Evolutionary conservation across 2,329 filamentous ascomycete genomes (phyloP).

Genomic region (Aspergillus oerlinghausenensis): DNA sequence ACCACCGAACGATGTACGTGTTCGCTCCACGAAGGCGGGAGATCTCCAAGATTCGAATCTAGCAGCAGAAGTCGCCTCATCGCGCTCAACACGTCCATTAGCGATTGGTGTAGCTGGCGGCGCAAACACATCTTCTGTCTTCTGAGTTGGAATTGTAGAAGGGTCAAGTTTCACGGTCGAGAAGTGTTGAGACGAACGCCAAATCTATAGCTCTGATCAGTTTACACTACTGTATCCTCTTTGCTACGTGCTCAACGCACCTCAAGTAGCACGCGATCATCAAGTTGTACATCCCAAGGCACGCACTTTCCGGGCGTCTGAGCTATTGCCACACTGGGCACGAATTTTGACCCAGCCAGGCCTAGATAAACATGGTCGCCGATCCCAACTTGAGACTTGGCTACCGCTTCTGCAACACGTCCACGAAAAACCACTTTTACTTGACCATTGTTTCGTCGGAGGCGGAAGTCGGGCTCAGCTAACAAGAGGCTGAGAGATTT

Average conservation of each 20-base stretch:
- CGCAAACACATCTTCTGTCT: conserved; percentile 14
- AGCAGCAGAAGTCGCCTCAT: conserved; percentile 12
- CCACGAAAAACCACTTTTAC: conserved; percentile 73
- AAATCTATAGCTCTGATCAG: conserved; percentile 18
- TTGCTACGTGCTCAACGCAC: conserved; percentile 17
- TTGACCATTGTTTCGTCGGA: conserved; percentile 73
- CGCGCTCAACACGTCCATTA: conserved; percentile 14
- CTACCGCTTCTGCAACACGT: conserved; percentile 64
- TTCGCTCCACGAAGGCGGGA: conserved; percentile 73
- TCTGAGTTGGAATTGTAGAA: conserved; percentile 24
- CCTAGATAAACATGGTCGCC: conserved; percentile 70
- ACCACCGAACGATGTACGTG: conserved; percentile 64
- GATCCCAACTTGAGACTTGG: conserved; percentile 64
- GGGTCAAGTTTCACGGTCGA: conserved; percentile 51
- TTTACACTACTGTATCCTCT: background rate
- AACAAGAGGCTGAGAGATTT: conserved; percentile 72
- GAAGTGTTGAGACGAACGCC: conserved; percentile 18
- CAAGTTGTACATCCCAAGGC: conserved; percentile 54
- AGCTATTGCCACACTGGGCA: conserved; percentile 47
- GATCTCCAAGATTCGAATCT: conserved; percentile 61
- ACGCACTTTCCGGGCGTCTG: conserved; percentile 54
- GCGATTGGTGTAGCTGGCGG: conserved; percentile 23
- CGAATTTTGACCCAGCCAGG: conserved; percentile 65
- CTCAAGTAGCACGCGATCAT: conserved; percentile 32
- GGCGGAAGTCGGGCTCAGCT: conserved; percentile 76